Evolutionary conservation across 1,139 yeast species (phyloP), one percentile per base, ranked within the genome.

Genomic region (Magnusiomyces fungicola): DNA sequence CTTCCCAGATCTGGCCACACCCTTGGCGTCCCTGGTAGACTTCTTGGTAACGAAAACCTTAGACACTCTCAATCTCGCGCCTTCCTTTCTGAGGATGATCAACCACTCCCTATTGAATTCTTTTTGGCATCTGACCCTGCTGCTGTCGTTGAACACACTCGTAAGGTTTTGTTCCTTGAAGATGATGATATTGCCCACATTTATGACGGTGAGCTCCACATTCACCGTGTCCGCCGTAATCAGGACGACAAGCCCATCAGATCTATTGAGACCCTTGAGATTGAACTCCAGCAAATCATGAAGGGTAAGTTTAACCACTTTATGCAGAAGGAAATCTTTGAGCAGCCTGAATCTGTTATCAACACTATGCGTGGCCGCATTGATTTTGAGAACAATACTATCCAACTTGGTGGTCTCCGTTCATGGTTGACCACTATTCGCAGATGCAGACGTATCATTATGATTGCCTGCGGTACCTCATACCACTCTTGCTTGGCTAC

Each of bases 391-490:
- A 81, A 83, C 65, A 76, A 77, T 59, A 73, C 71, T 43, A 85
- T 94, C 57, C 84, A 80, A 58, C 78, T 94, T 58, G 98, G 98
- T 64, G 99, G 99, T 36, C 76, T 94, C 62, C 80, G 85, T 60
- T 76, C 85, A 21, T 87, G 82, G 78, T 74, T 94, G 57, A 81
- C 95, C 32, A 85, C 95, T 46, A 86, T 94, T 57, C 82, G 97
- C 71, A 81, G 97, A 65, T 89, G 97, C 61, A 82, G 97, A 71
- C 81, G 98, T 70, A 79, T 94, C 63, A 86, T 90, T 54, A 92
- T 94, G 97, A 87, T 94, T 73, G 99, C 98, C 3, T 94, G 99
- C 72, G 99, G 99, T 72, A 94, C 99, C 5, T 92, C 98, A 0
- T 94, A 90, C 66, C 98, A 94, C 70, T 92, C 98, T 21, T 94